Evolutionary conservation across 306 rosid species (phyloP), one percentile per base, ranked within the genome.

Genomic region (Fagus crenata): DNA sequence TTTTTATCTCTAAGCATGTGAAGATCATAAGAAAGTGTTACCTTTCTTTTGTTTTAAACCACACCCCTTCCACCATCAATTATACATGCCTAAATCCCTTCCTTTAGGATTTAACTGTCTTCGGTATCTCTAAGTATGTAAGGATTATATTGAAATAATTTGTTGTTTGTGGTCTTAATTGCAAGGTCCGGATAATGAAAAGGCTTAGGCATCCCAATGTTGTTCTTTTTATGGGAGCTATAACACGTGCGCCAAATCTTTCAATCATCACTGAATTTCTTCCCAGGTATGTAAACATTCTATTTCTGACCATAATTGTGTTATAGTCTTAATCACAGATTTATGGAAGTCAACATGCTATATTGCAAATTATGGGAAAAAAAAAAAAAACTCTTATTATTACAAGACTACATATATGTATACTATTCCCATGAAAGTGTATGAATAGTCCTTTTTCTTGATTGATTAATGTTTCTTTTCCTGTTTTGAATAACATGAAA

Each of bases 151-250:
- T 83, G 67, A 53, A 31, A 64, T 17, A 40, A 67, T 31, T 51
- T 75, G 28, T 55, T 85, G 74, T 68, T 75, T 72, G 81, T 68
- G 58, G 32, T 77, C 75, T 81, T 72, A 76, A 69, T 80, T 87
- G 76, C 76, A 77, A 93, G 97, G 97, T 93, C 67, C 87, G 87
- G 76, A 84, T 93, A 79, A 93, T 93, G 98, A 93, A 93, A 89
- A 85, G 91, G 76, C 78, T 93, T 76, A 86, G 98, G 88, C 98
- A 93, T 91, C 97, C 98, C 32, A 93, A 93, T 83, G 97, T 91
- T 77, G 97, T 93, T 90, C 96, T 93, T 77, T 93, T 93, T 91
- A 93, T 93, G 98, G 98, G 97, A 81, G 98, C 93, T 36, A 90
- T 93, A 78, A 91, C 92, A 71, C 91, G 92, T 69, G 73, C 96